phyloP scores from a whole-genome alignment of 192 early-diverging fungal genomes.

The Coemansia reversa region DNA sequence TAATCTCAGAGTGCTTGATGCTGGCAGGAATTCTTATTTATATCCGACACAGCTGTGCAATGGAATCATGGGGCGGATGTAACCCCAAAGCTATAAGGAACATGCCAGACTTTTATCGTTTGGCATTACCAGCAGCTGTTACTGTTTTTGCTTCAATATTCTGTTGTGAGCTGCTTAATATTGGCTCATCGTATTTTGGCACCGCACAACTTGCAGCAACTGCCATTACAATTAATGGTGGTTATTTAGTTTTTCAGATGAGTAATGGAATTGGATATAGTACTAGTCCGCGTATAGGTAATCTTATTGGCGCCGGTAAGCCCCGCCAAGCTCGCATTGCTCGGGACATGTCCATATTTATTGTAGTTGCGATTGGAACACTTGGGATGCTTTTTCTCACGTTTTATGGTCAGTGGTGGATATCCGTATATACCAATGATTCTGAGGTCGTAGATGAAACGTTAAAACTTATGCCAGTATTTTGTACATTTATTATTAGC shows the following conservation, averaged over 20 bases:
- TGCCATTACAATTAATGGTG: slow-evolving; percentile 64
- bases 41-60: slow-evolving; percentile 58
- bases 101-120: slow-evolving; percentile 59
- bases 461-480: slow-evolving; percentile 35
- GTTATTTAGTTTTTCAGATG: slow-evolving; percentile 71
- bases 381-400: slow-evolving; percentile 62
- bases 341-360: slow-evolving; percentile 53
- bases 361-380: slow-evolving; percentile 56
- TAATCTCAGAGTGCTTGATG: slow-evolving; percentile 69
- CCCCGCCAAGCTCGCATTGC: too few species aligned
- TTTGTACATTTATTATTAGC: slow-evolving; percentile 31
- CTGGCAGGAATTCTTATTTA: slow-evolving; percentile 65
- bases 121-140: slow-evolving; percentile 78
- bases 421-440: slow-evolving; percentile 58
- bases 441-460: slow-evolving; percentile 26
- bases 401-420: slow-evolving; percentile 56
- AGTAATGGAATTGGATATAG: slow-evolving; percentile 77
- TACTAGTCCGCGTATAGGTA: slow-evolving; percentile 75
- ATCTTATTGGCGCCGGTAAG: slow-evolving; percentile 56
- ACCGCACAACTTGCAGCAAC: slow-evolving; percentile 75
- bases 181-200: slow-evolving; percentile 76
- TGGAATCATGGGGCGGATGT: slow-evolving; percentile 84
- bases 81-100: slow-evolving; percentile 62
- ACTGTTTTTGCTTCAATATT: slow-evolving; percentile 82
- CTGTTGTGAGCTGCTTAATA: slow-evolving; percentile 68